Evolutionary conservation across 2,329 filamentous ascomycete species (phyloP), one percentile per base, ranked within the genome.

Genomic region (Aureobasidium leucospermi): DNA sequence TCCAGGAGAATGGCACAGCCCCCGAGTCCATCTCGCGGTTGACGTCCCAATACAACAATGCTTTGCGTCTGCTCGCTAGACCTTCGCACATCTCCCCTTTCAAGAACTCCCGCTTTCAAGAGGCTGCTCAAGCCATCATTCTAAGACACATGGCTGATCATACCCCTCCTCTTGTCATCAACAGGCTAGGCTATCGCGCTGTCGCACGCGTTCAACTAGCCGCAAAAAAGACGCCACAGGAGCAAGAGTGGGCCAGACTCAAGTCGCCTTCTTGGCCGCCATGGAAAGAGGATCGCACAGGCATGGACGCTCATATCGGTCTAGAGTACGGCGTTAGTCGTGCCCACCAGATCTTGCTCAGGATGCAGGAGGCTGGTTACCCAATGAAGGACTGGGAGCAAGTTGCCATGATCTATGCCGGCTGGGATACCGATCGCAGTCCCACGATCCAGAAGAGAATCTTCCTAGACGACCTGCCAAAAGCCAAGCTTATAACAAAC

Each of bases 221-320:
- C 6, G 81, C 81, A 59, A 73, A 72, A 45, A 86, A 86, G 68
- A 84, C 82, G 1, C 39, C 65, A 0, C 70, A 73, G 31, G 84
- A 87, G 65, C 77, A 73, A 31, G 75, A 81, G 61, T 86, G 82
- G 77, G 83, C 83, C 2, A 72, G 75, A 46, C 72, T 85, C 19
- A 85, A 86, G 71, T 77, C 81, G 2, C 71, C 77, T 8, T 83
- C 81, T 7, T 87, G 84, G 84, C 84, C 84, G 13, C 84, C 84
- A 0, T 87, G 83, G 83, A 85, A 85, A 68, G 79, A 83, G 66
- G 79, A 83, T 48, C 81, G 76, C 57, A 78, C 81, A 15, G 83
- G 81, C 1, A 81, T 86, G 66, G 84, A 87, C 66, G 76, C 78
- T n/a, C 74, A 77, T 13, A 79, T 83, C 58, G 79, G 77, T 10